Evolutionary conservation across 805 yeast species (phyloP), one percentile per base, ranked within the genome.

Genomic region (Metschnikowia gelsemii): DNA sequence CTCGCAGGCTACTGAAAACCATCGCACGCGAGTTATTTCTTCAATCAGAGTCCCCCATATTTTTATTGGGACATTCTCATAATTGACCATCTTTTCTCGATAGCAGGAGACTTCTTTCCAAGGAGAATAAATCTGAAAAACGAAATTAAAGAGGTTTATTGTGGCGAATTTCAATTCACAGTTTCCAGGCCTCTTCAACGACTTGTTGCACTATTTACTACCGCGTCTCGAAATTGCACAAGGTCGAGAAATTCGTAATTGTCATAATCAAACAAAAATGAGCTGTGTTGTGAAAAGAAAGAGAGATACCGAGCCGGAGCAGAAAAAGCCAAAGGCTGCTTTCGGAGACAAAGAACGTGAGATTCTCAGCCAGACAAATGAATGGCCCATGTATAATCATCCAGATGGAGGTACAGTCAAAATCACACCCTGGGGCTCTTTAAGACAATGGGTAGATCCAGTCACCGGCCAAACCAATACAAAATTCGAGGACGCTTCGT

Each of bases 341-440:
- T 39, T 56, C 5, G 52, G 53, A 16, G 54, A 50, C 12, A 46
- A 44, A 35, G 55, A 53, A 30, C 45, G 50, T 13, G 50, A 43
- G 35, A 40, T 49, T 33, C 30, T 46, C 12, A 31, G 42, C 19
- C 52, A 40, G 35, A 31, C 43, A 13, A 61, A 66, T 28, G 80
- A 77, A 42, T 78, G 77, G 71, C 80, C 84, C 11, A 64, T 72
- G 42, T 79, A 75, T 49, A 68, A 68, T 38, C 84, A 78, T 48
- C 84, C 84, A 2, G 78, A 78, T 9, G 84, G 84, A 8, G 84
- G 84, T 0, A 67, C 66, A 22, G 74, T 79, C 34, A 80, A 78
- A 55, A 74, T 79, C 42, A 78, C 84, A 1, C 84, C 84, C 18
- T 71, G 80, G 64, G 84, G 84, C n/a, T 76, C 78, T 35, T 62